These are phyloP conservation scores for Fraxinus greggii DNA, from an alignment of 305 asterid genomes.

Conservation along the genomic window DNA sequence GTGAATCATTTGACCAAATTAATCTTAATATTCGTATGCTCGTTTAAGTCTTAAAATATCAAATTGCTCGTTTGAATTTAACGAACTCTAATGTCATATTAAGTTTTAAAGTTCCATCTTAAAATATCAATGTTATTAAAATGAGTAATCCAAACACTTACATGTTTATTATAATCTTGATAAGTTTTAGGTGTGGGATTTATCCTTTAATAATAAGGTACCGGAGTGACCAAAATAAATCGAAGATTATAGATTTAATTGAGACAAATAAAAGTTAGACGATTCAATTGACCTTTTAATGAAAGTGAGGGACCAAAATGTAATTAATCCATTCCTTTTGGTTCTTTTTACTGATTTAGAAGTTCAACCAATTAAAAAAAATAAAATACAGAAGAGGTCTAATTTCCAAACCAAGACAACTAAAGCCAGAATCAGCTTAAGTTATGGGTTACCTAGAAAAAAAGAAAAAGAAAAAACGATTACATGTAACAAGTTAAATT, in stretches of 20 bases:
- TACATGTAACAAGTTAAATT: background rate
- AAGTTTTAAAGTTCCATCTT: too few relatives aligned
- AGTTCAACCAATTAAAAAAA: background rate
- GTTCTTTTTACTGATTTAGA: background rate
- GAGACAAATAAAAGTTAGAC: background rate
- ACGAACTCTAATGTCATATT: too few relatives aligned
- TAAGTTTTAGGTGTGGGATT: background rate
- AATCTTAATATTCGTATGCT: too few relatives aligned
- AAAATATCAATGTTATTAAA: too few relatives aligned
- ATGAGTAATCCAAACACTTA: too few relatives aligned
- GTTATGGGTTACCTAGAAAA: background rate
- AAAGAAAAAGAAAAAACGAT: background rate
- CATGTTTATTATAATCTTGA: background rate
- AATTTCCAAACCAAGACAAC: background rate
- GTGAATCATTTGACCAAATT: background rate
- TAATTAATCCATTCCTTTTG: background rate
- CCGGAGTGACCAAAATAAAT: background rate
- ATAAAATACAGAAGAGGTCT: background rate
- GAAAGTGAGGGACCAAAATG: background rate
- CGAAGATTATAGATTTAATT: background rate
- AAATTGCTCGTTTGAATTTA: too few relatives aligned
- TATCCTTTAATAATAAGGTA: background rate
- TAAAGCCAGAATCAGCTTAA: background rate
- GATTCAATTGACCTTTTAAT: background rate
- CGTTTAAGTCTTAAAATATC: too few relatives aligned